Evolutionary conservation across 352 stramenopile species (phyloP).

Genomic region (Phytophthora pinifolia): DNA sequence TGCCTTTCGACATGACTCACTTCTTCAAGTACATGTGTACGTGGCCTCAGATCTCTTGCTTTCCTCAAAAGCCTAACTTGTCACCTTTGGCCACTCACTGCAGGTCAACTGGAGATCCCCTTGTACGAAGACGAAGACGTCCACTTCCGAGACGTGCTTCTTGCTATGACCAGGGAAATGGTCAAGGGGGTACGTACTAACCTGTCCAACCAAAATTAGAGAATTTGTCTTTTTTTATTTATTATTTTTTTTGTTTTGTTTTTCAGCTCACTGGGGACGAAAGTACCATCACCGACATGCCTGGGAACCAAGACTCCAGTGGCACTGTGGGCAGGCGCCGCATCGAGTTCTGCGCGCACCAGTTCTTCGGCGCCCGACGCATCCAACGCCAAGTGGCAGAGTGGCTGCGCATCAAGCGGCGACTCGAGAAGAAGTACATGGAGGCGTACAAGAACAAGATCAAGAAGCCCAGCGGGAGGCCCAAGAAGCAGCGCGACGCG

Average conservation of each 20-base stretch:
- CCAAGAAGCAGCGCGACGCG: conserved; percentile 75
- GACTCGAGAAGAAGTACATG: conserved; percentile 72
- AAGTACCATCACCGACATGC: conserved; percentile 48
- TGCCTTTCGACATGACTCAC: conserved; percentile 40
- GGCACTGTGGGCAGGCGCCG: conserved; percentile 27
- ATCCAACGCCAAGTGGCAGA: conserved; percentile 58
- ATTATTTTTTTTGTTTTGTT: background rate
- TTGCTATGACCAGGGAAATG: conserved; percentile 78
- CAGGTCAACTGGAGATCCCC: conserved; percentile 66
- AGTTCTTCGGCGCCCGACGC: conserved; percentile 64
- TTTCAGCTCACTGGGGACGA: conserved; percentile 32
- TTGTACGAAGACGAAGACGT: conserved; percentile 84
- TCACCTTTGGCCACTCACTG: background rate
- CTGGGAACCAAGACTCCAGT: conserved; percentile 31
- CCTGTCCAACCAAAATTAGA: too few relatives aligned
- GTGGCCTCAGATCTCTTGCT: conserved; percentile 9
- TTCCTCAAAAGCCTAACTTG: background rate
- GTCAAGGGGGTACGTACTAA: conserved; percentile 63
- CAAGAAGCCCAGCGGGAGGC: conserved; percentile 75
- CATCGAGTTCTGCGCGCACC: conserved; percentile 63
- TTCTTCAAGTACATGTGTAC: conserved; percentile 66
- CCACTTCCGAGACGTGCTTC: conserved; percentile 88
- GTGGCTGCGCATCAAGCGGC: conserved; percentile 72
- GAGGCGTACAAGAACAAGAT: conserved; percentile 88
- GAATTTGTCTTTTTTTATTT: too few relatives aligned